Evolutionary conservation across 306 rosid genomes (phyloP).

Genomic region (Begonia masoniana): DNA sequence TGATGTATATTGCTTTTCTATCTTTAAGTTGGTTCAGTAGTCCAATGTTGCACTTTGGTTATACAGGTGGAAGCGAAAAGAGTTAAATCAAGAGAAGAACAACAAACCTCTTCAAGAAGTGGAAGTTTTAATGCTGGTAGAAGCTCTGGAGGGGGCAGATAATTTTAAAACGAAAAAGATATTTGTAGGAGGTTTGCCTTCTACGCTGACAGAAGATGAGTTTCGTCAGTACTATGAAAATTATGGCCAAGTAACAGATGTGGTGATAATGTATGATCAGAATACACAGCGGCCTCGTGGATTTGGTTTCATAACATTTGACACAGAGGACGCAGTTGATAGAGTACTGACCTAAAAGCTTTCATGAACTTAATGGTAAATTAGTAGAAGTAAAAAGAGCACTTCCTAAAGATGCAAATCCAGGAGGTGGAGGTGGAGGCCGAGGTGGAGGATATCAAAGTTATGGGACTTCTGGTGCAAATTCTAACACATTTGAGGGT

Average conservation of each 20-base stretch:
- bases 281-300: slow-evolving; percentile 59
- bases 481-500: slow-evolving; percentile 34
- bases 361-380: slow-evolving; percentile 48
- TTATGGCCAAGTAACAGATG: slow-evolving; percentile 43
- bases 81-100: slow-evolving; percentile 52
- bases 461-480: slow-evolving; percentile 30
- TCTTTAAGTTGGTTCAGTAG: not conserved
- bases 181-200: slow-evolving; percentile 52
- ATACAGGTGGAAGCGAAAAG: slow-evolving; percentile 49
- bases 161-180: slow-evolving; percentile 46
- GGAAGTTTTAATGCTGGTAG: slow-evolving; percentile 27
- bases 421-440: slow-evolving; percentile 27
- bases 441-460: slow-evolving; percentile 49
- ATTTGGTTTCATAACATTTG: slow-evolving; percentile 54
- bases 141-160: slow-evolving; percentile 44
- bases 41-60: slow-evolving; percentile 6
- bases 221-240: slow-evolving; percentile 45
- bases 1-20: not conserved
- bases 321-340: slow-evolving; percentile 48
- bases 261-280: slow-evolving; percentile 57
- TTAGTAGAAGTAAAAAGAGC: slow-evolving; percentile 54
- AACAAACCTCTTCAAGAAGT: slow-evolving; percentile 35
- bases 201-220: slow-evolving; percentile 43
- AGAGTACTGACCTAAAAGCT: slow-evolving; percentile 38
- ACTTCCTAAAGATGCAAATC: slow-evolving; percentile 52